Evolutionary conservation across 2,329 filamentous ascomycete genomes (phyloP), one percentile per base, ranked within the genome.

Genomic region (Ascochyta pisi): DNA sequence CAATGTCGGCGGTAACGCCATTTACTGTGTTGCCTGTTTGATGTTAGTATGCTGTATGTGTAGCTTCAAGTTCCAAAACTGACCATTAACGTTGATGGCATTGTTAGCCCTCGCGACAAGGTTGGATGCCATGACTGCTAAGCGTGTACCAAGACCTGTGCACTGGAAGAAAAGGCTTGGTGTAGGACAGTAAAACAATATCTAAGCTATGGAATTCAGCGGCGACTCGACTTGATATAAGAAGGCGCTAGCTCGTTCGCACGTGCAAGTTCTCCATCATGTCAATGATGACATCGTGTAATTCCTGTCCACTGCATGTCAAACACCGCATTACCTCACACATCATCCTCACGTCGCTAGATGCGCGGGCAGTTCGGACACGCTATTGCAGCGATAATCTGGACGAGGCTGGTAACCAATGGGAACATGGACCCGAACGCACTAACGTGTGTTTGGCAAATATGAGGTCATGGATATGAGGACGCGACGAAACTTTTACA

Each of bases 1-100:
- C 77, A 37, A 89, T 82, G 65, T 87, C 78, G 15, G 81, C 81
- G 2, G 64, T 69, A 7, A 45, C 55, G 57, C 81, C 82, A 58
- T 80, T 81, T 54, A 79, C 78, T 13, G 77, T 77, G 56, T 78
- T 77, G 59, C 63, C 76, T 78, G 38, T 13, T 7, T 5, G 9
- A 34, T 23, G 29, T 56, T 9, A 47, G 48, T 34, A 8, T 33
- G 15, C 23, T 37, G 27, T 27, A 37, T 47, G 35, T 41, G 19
- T 19, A 16, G 7, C 16, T 27, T 19, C 26, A 15, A 42, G 5
- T 22, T 27, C 6, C n/a, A 47, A 12, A 12, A 22, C 51, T 19
- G 55, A 69, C 68, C 46, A 38, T 72, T 72, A 29, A 61, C n/a
- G 10, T 49, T 15, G 9, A 72, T 34, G 12, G 65, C 68, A 27